Conservation (phyloP, 23 red algal genomes). For the Chondrus crispus region DNA sequence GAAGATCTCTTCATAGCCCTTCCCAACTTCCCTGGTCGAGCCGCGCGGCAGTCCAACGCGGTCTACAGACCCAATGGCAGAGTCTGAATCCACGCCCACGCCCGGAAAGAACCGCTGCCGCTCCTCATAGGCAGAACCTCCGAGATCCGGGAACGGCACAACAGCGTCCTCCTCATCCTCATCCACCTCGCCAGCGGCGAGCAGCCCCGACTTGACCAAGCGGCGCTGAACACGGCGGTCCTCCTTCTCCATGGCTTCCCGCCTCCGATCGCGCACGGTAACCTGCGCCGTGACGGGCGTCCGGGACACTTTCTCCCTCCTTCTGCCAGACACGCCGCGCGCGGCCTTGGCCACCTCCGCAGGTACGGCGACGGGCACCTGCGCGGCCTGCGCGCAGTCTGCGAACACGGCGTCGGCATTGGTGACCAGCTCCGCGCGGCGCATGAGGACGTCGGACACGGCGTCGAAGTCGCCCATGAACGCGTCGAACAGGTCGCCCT, state of each 20-base stretch:
- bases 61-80: constrained; percentile 52
- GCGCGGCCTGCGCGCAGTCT: constrained; percentile 17
- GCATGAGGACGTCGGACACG: constrained; percentile 43
- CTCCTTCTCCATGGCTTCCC: constrained; percentile 17
- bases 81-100: constrained; percentile 23
- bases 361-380: too few species aligned
- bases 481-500: constrained; percentile 69
- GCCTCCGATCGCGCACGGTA: constrained; percentile 40
- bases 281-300: not conserved
- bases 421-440: not conserved
- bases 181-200: not conserved
- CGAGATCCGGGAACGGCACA: not conserved
- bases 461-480: constrained; percentile 76
- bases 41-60: constrained; percentile 59
- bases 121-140: constrained; percentile 43
- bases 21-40: constrained; percentile 41
- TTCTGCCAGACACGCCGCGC: not conserved
- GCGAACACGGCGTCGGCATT: constrained; percentile 29
- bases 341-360: too few species aligned
- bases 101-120: constrained; percentile 48
- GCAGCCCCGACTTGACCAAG: not conserved
- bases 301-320: constrained; percentile 13
- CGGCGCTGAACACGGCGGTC: not conserved
- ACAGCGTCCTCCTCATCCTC: not conserved
- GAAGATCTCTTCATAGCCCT: constrained; percentile 77